These are phyloP conservation scores for Pyrenula massariospora DNA, from an alignment of 495 filamentous ascomycete genomes.

Conservation along the genomic window DNA sequence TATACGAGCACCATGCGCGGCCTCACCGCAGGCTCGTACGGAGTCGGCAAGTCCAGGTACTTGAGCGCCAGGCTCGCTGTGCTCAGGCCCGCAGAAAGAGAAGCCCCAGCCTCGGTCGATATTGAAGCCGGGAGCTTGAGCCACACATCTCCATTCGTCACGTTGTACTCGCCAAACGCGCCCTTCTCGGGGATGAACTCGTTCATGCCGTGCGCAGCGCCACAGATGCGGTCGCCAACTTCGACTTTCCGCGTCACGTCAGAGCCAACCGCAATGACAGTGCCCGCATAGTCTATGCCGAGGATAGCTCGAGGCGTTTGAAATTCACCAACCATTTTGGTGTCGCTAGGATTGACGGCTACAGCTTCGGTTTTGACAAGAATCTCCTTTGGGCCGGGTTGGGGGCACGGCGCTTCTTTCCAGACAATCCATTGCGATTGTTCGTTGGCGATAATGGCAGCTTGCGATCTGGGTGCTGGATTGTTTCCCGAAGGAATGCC, in stretches of 20 bases:
- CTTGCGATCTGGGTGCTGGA: neutral
- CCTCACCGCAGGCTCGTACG: constrained; percentile 12
- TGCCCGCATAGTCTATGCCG: constrained; percentile 7
- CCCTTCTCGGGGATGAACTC: constrained; percentile 7
- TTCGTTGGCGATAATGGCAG: neutral
- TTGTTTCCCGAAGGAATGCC: neutral
- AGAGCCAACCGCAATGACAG: constrained; percentile 5
- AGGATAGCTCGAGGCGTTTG: constrained; percentile 17
- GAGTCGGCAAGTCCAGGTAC: constrained; percentile 14
- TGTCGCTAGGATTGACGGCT: constrained; percentile 12
- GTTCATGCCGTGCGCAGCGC: constrained; percentile 10
- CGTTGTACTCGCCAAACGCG: constrained; percentile 18
- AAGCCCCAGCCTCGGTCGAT: constrained; percentile 10
- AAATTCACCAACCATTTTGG: constrained; percentile 9
- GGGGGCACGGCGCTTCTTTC: neutral
- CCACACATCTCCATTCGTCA: constrained; percentile 3
- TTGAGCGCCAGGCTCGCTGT: constrained; percentile 5
- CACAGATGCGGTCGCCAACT: constrained; percentile 16
- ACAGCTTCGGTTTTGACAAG: constrained; percentile 16
- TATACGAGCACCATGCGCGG: constrained; percentile 25
- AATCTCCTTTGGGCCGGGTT: constrained; percentile 6
- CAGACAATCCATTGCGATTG: neutral
- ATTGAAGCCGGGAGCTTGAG: constrained; percentile 9
- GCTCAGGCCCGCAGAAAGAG: constrained; percentile 7
- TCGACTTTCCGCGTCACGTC: neutral